Percentiles rank a stretch among this genome's conserved stretches.
Evolutionary conservation across 2,329 filamentous ascomycete species (phyloP).

Genomic region (Fusarium scirpi): DNA sequence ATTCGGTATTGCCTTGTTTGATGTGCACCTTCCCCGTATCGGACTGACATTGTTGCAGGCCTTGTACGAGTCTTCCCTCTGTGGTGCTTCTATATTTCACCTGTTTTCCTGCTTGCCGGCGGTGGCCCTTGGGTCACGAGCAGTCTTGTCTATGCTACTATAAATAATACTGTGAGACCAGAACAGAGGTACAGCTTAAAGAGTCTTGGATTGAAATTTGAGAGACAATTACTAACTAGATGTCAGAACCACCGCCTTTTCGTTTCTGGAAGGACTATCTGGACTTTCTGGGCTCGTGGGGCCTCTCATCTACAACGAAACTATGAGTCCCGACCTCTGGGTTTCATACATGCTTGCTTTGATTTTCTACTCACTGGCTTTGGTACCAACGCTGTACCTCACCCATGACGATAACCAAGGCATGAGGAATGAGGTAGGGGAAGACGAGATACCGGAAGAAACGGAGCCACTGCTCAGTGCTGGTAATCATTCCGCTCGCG

Average conservation of each 20-base stretch:
- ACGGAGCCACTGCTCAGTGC: neutral
- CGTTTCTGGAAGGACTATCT: neutral
- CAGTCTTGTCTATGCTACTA: neutral
- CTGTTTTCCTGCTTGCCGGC: neutral
- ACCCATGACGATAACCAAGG: neutral
- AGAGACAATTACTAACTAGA: neutral
- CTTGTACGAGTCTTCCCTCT: neutral
- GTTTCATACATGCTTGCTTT: neutral
- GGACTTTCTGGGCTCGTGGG: neutral
- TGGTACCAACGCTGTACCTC: neutral
- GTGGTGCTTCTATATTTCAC: conserved; percentile 14
- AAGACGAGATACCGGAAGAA: neutral
- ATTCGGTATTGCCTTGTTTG: neutral
- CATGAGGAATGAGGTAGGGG: too few species aligned
- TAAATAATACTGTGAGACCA: neutral
- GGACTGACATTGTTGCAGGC: neutral
- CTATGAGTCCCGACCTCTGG: neutral
- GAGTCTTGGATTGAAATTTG: rapidly evolving
- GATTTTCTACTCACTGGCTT: neutral
- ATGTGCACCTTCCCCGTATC: too few species aligned
- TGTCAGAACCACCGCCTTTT: conserved; percentile 5
- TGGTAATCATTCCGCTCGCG: neutral
- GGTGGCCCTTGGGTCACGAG: conserved; percentile 1
- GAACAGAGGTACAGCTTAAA: neutral
- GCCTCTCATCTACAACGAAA: neutral